Evolutionary conservation across 1,284 basidiomycete species (phyloP), one percentile per base, ranked within the genome.

Genomic region (Boletellus deceptivus): DNA sequence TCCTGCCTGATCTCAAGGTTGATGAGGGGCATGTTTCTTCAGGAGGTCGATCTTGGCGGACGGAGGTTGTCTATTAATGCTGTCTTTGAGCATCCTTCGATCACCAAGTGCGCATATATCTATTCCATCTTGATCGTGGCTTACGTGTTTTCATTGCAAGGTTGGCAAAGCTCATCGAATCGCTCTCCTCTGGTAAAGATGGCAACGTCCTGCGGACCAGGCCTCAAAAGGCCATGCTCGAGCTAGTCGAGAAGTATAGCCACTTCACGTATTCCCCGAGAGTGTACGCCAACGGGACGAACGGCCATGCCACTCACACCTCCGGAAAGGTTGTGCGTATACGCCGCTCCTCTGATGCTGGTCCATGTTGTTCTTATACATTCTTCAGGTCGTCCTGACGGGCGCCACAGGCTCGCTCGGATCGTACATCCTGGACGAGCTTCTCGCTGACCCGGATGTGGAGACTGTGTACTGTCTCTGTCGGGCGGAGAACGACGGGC

Each of bases 401-500:
- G 84, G 84, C 6, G 79, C 76, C 0, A 83, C 83, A 0, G 83
- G 83, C 0, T 79, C 78, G 0, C 73, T 86, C 6, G 84, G 84
- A 3, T 80, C 82, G 1, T 77, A 83, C 50, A 71, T 84, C 11
- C 72, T 86, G 17, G 63, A 71, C 31, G 72, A 77, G 46, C 70
- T 84, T 2, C 63, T 76, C 3, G 54, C 64, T 1, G 65, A 68
- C 2, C 53, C 64, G 0, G 48, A 63, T 2, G 74, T 82, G 17
- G 60, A 59, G 27, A 67, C 64, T 4, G 70, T 86, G 31, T 71
- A 80, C 50, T 83, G 80, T 59, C 69, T 84, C 3, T 79, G 77
- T 7, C 76, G 80, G 38, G 78, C 78, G 4, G 60, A 64, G 13
- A 60, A 65, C n/a, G 69, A 75, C 52, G 56, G 51, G 2, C 67